Base-by-base conservation (phyloP, 1,139 yeast genomes). In the Torulaspora pretoriensis region DNA sequence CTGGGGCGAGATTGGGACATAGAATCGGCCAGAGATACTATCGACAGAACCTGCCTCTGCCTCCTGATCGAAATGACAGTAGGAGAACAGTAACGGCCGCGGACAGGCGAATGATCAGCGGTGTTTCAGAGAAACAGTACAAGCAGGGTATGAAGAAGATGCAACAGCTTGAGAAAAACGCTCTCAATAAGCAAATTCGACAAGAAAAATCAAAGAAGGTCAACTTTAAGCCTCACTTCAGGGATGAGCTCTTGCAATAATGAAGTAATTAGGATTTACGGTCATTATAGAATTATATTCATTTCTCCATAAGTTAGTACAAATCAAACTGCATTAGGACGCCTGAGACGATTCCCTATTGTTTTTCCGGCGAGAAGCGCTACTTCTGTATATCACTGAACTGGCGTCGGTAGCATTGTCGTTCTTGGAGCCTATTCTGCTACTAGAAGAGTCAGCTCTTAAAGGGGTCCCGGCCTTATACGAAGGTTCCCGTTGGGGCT, bases 1-100 rank as follows among this genome's bases (percentile, higher is more conserved):
- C 80, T 29, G 90, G 90, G 31, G 71, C 76, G 2, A 62, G 64
- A 43, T 68, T 81, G 26, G 88, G 89, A 0, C 89, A 83, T 62
- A 74, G 90, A 57, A 72, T 83, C 3, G 69, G 80, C 51, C 78
- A 76, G 42, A 73, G 84, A 60, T 78, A 77, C 55, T 80, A 79
- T 61, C 78, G 81, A 65, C 81, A 79, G 63, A 74, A 74, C 56
- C 63, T 75, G 22, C 52, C 59, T 4, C 24, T 50, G 1, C 60
- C 61, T 31, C 43, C 56, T 1, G 51, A 49, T 4, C 51, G 55
- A 17, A 25, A 50, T 4, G 66, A 67, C 19, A 61, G 68, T 8
- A 65, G 62, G 42, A 47, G 63, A 7, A 61, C 89, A 0, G 75
- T 82, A 8, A 70, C 81, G 26, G 75, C 79, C 1, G 80, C 82